Percentiles rank a stretch among this genome's conserved stretches.
These are phyloP conservation scores for Nannizzia gypsea DNA, from an alignment of 2,329 filamentous ascomycete species.

Conservation along the genomic window DNA sequence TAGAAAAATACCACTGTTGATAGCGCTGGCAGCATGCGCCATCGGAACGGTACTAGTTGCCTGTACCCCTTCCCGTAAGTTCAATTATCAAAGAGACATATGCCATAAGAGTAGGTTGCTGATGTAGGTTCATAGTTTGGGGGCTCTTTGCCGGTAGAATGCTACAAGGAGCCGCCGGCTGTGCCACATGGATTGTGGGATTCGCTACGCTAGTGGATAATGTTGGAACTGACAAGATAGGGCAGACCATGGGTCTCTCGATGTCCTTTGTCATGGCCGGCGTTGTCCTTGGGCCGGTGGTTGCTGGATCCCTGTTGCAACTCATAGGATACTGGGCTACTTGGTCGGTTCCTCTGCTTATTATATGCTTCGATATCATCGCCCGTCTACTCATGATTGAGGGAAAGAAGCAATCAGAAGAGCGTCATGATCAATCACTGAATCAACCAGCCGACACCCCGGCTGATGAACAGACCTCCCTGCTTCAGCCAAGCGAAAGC, in stretches of 20 bases:
- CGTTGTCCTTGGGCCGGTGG: not conserved
- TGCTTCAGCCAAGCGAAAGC: not conserved
- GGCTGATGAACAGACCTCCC: not conserved
- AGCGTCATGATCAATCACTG: not conserved
- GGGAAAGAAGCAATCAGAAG: not conserved
- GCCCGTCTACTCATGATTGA: not conserved
- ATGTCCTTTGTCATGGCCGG: not conserved
- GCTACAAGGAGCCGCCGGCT: not conserved
- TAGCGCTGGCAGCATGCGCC: slow-evolving; percentile 19
- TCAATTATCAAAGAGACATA: too few species aligned
- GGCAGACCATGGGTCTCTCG: not conserved
- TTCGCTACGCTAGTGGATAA: not conserved
- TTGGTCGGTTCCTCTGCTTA: not conserved
- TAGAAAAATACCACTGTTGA: slow-evolving; percentile 18
- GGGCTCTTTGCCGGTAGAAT: not conserved
- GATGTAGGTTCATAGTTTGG: not conserved
- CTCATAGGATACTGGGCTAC: not conserved
- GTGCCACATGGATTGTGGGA: not conserved
- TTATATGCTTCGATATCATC: not conserved
- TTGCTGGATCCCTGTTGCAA: not conserved
- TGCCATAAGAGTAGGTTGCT: too few species aligned
- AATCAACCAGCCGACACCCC: not conserved
- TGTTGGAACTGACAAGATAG: not conserved
- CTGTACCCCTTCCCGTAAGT: not conserved
- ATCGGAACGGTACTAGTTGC: slow-evolving; percentile 15